These are phyloP conservation scores for Chrysosphaeria jannelii DNA, from an alignment of 2,329 filamentous ascomycete genomes.

Conservation along the genomic window DNA sequence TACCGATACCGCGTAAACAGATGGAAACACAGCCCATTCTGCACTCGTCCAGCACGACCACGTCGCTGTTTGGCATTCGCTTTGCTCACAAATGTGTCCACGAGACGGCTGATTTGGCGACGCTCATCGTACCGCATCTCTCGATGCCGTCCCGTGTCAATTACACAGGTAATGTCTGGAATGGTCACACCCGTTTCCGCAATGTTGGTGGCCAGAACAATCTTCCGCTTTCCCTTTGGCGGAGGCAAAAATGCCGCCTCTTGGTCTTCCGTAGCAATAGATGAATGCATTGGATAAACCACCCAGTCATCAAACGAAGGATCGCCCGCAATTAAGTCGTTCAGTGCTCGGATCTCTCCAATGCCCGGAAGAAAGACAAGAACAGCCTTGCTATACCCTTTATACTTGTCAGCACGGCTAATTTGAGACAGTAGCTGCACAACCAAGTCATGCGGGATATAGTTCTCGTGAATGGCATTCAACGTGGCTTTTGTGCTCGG, in stretches of 20 bases:
- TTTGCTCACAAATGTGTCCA: conserved; percentile 83
- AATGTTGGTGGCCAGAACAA: conserved; percentile 92
- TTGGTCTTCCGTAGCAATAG: conserved; percentile 86
- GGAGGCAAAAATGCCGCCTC: conserved; percentile 76
- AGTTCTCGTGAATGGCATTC: conserved; percentile 60
- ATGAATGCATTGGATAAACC: conserved; percentile 73
- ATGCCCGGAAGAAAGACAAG: conserved; percentile 89
- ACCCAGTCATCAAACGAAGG: conserved; percentile 55
- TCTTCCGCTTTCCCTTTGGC: conserved; percentile 56
- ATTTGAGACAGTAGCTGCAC: conserved; percentile 51
- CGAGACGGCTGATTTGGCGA: conserved; percentile 62
- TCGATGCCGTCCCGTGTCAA: conserved; percentile 88
- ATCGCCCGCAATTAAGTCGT: conserved; percentile 57
- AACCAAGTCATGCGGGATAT: conserved; percentile 70
- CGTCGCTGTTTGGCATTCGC: conserved; percentile 89
- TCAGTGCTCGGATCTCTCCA: conserved; percentile 66
- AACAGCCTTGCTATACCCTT: conserved; percentile 59
- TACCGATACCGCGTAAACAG: conserved; percentile 77
- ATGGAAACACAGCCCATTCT: conserved; percentile 85
- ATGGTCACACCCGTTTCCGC: conserved; percentile 97
- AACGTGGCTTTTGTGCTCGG: conserved; percentile 45
- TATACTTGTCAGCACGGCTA: conserved; percentile 33
- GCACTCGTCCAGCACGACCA: conserved; percentile 81
- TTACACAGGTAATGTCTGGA: conserved; percentile 85
- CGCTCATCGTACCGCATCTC: conserved; percentile 94